Percentiles rank a stretch among this genome's conserved stretches.
Conservation (phyloP, 495 filamentous ascomycete genomes). For the Aspergillus coremiiformis region DNA sequence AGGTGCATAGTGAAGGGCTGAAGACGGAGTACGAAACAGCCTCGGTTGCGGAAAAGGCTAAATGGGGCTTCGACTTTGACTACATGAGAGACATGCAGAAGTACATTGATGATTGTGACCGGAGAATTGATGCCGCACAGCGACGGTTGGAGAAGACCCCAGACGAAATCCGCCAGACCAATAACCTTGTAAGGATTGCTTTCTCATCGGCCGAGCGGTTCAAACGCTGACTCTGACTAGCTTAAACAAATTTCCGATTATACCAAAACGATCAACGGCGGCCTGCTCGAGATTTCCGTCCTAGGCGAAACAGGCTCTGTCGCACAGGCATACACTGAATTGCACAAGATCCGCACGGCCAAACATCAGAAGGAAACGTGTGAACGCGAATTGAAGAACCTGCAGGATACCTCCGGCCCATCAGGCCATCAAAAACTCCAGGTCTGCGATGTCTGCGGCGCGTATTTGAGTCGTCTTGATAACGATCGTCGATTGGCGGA, state of each 20-base stretch:
- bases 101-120: slow-evolving; percentile 95
- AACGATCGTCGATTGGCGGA: slow-evolving; percentile 92
- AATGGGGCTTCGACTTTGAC: slow-evolving; percentile 90
- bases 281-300: slow-evolving; percentile 76
- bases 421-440: slow-evolving; percentile 95
- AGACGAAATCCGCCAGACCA: slow-evolving; percentile 97
- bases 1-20: slow-evolving; percentile 80
- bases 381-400: slow-evolving; percentile 84
- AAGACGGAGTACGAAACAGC: slow-evolving; percentile 79
- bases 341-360: slow-evolving; percentile 71
- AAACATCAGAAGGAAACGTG: slow-evolving; percentile 76
- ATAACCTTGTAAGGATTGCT: slow-evolving; percentile 52
- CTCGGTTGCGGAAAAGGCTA: slow-evolving; percentile 56
- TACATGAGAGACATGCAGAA: slow-evolving; percentile 93
- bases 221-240: slow-evolving; percentile 17
- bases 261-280: slow-evolving; percentile 68
- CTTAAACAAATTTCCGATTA: slow-evolving; percentile 86
- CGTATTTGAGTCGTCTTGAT: slow-evolving; percentile 83
- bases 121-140: slow-evolving; percentile 84
- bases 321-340: slow-evolving; percentile 72
- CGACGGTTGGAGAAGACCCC: slow-evolving; percentile 91
- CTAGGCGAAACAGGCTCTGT: slow-evolving; percentile 79
- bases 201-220: not conserved
- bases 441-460: slow-evolving; percentile 96
- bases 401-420: slow-evolving; percentile 84